A percentile compares a stretch with the other conserved stretches of the same genome.
Conservation (phyloP, 129 eudicot genomes). For the Pseudognaphalium luteoalbum region DNA sequence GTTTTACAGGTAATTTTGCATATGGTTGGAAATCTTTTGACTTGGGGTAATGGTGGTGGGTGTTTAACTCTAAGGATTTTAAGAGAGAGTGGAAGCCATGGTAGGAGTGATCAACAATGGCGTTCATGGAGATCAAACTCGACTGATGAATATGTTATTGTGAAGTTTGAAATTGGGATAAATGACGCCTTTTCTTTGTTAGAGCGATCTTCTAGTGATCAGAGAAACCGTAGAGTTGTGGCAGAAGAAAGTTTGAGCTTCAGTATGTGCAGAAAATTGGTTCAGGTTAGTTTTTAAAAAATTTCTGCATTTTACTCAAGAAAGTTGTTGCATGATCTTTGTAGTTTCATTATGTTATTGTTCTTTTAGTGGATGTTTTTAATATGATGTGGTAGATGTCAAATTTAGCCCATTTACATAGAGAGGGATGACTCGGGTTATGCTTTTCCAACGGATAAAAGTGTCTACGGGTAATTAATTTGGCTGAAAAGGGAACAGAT, state of each 20-base stretch:
- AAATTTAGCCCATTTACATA: neutral
- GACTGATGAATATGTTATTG: conserved; percentile 47
- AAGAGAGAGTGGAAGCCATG: conserved; percentile 48
- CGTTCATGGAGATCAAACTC: conserved; percentile 55
- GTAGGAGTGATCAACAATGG: conserved; percentile 64
- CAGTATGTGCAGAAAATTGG: conserved; percentile 58
- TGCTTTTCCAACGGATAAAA: neutral
- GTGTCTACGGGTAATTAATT: too few species aligned
- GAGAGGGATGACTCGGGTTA: neutral
- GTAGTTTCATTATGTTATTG: neutral
- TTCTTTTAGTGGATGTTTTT: neutral
- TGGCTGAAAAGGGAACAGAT: too few species aligned
- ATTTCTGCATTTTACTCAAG: neutral
- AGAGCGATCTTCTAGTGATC: conserved; percentile 37
- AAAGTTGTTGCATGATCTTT: conserved; percentile 17
- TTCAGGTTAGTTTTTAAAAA: conserved; percentile 45
- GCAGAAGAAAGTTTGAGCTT: conserved; percentile 69
- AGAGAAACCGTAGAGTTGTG: conserved; percentile 35
- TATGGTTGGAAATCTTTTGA: conserved; percentile 67
- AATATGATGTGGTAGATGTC: neutral
- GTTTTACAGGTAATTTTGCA: conserved; percentile 77
- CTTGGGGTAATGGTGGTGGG: conserved; percentile 57
- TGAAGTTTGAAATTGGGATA: conserved; percentile 59
- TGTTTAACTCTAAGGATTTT: conserved; percentile 42
- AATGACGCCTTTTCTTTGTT: conserved; percentile 22